Evolutionary conservation across 106 monocot genomes (phyloP), one percentile per base, ranked within the genome.

Genomic region (Platanthera zijinensis): DNA sequence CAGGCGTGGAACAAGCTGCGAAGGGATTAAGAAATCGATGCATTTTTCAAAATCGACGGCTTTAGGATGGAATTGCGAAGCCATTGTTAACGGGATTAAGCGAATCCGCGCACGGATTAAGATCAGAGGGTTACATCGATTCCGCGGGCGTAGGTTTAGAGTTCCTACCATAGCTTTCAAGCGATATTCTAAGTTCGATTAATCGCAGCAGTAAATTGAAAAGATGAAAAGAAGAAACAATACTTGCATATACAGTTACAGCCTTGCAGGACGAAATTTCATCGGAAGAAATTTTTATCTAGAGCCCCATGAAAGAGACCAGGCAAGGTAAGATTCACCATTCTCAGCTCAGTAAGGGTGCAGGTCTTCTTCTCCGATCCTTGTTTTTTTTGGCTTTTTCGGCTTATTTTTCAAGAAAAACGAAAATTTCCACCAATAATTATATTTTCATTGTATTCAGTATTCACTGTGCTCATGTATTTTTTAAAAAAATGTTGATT

Each of bases 101-200:
- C 30, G 67, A 67, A 30, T 67, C 32, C 67, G 67, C 67, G 25
- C 67, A 30, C 67, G 67, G 39, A 67, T 67, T 30, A 67, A 39
- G 67, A 67, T 67, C 32, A 67, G 13, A 12, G 67, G 9, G 32
- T 39, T 67, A 5, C 67, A 67, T 32, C 30, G 67, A 39, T 67
- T 67, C 67, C 67, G 67, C 25, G 4, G 39, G 12, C 10, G 12
- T 13, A 30, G 67, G 67, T 67, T 67, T 30, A 39, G 67, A 28
- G 32, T 67, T 67, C 32, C 67, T 1, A 67, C 10, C 10, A 12
- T 67, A 30, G 10, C 32, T 67, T 67, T 39, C 67, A 11, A 10
- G 32, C 4, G 32, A 67, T 63, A 63, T 63, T 8, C 21, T 8
- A 63, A 63, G 32, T 67, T 39, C 5, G 67, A 67, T 6, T 28